Conservation (phyloP, 2,329 filamentous ascomycete genomes). For the Sporothrix brasiliensis region DNA sequence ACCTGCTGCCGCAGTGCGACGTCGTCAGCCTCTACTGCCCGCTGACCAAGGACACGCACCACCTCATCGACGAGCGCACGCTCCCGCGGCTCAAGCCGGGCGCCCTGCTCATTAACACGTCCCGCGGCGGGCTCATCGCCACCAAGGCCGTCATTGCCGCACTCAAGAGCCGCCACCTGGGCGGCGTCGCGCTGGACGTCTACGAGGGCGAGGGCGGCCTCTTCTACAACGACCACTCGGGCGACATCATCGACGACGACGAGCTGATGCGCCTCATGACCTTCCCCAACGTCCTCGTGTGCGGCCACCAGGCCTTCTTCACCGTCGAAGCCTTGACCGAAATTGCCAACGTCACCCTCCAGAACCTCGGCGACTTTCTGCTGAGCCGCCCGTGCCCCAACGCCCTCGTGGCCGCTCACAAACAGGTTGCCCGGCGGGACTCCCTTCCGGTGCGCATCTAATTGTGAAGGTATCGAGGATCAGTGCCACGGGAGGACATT, state of each 20-base stretch:
- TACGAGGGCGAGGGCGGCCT: slow-evolving; percentile 67
- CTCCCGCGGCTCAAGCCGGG: slow-evolving; percentile 61
- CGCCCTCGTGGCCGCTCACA: slow-evolving; percentile 42
- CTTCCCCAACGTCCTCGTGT: slow-evolving; percentile 68
- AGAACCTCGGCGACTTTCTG: slow-evolving; percentile 56
- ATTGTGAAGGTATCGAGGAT: no score
- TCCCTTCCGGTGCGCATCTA: slow-evolving; percentile 46
- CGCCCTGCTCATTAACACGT: slow-evolving; percentile 68
- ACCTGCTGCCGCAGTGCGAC: slow-evolving; percentile 59
- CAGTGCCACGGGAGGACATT: no score
- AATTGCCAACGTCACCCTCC: slow-evolving; percentile 63
- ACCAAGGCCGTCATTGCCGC: slow-evolving; percentile 62
- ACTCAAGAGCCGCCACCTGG: slow-evolving; percentile 62
- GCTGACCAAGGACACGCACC: slow-evolving; percentile 60
- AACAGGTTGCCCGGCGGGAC: slow-evolving; percentile 32
- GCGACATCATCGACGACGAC: slow-evolving; percentile 67
- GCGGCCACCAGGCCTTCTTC: slow-evolving; percentile 71
- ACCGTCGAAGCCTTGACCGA: slow-evolving; percentile 66
- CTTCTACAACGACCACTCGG: slow-evolving; percentile 68
- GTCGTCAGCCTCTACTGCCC: slow-evolving; percentile 69
- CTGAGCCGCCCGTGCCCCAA: slow-evolving; percentile 44
- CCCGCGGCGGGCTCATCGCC: slow-evolving; percentile 66
- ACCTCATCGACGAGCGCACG: slow-evolving; percentile 61
- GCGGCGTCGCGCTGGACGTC: slow-evolving; percentile 67
- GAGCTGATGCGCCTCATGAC: slow-evolving; percentile 67